These are phyloP conservation scores for Angophora floribunda DNA, from an alignment of 345 rosid species.

Conservation along the genomic window DNA sequence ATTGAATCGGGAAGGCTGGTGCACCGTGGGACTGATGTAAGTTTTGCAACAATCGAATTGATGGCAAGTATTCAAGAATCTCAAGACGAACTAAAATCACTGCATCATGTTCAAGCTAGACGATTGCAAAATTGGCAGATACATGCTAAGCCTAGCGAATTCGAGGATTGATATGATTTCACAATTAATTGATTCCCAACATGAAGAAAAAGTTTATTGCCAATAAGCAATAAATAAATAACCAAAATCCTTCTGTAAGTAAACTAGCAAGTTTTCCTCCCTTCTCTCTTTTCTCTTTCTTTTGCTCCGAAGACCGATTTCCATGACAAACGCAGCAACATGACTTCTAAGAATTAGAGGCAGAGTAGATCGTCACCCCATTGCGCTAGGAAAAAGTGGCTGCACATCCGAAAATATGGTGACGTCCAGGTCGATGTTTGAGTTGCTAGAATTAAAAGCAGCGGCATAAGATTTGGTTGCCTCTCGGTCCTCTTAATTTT, in stretches of 20 bases:
- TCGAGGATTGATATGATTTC: too few relatives aligned
- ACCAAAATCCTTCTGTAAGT: background rate
- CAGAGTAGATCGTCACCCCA: background rate
- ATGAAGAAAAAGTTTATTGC: background rate
- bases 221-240: background rate
- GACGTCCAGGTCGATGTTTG: rapidly evolving
- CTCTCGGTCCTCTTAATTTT: background rate
- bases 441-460: too few relatives aligned
- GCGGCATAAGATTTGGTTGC: too few relatives aligned
- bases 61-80: background rate
- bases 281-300: background rate
- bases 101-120: background rate
- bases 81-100: background rate
- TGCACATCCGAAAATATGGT: background rate
- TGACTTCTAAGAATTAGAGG: background rate
- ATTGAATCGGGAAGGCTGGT: too few relatives aligned
- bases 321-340: rapidly evolving
- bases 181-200: background rate
- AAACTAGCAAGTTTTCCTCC: background rate
- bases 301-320: background rate
- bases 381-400: background rate
- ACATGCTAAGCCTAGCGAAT: background rate
- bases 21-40: background rate
- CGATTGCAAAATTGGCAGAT: background rate
- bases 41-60: background rate